Base-by-base conservation (phyloP, 352 stramenopile species). In the Phytophthora citrophthora region DNA sequence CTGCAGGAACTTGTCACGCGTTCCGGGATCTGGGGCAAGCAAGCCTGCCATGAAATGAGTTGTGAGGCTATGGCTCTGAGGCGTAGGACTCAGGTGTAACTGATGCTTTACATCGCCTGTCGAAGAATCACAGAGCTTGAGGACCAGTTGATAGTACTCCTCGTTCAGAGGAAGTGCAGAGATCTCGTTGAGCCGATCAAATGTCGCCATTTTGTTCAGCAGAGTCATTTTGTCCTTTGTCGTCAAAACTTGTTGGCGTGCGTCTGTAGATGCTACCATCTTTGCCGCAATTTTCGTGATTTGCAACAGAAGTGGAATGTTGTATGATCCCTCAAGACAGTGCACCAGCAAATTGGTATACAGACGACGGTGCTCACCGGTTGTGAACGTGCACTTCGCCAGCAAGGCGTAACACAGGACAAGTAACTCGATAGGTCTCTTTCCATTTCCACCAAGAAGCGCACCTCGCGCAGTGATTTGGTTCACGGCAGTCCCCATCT, bases 161-260 rank as follows among this genome's bases (percentile, higher is more conserved):
- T 91, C 80, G 41, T 87, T 86, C 15, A 97, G 62, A 20, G 88
- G 89, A 41, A 94, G 67, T 26, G 89, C 83, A 12, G 88, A 87
- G 29, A 95, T 93, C 49, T 96, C 89, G 45, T 93, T 92, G 5
- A 96, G 53, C 8, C 89, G 81, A 39, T 96, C 87, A 52, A 96
- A 95, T 11, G 77, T 86, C 8, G 80, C 70, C 87, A 96, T 95
- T 69, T 96, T 96, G 31, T 69, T 87, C 4, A 96, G 68, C 54
- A 96, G 61, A 26, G 83, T 86, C 81, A 94, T 91, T 45, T 95
- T 95, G 68, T 96, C 89, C 64, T 96, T 96, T 29, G 86, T 76
- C 4, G 84, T 85, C 45, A 96, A 74, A n/a, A 94, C 51, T 54
- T 93, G 83, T 15, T 83, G 71, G 16, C 72, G 62, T 15, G 79